Conservation (phyloP, 2,329 filamentous ascomycete species). For the Calonectria naviculata region DNA sequence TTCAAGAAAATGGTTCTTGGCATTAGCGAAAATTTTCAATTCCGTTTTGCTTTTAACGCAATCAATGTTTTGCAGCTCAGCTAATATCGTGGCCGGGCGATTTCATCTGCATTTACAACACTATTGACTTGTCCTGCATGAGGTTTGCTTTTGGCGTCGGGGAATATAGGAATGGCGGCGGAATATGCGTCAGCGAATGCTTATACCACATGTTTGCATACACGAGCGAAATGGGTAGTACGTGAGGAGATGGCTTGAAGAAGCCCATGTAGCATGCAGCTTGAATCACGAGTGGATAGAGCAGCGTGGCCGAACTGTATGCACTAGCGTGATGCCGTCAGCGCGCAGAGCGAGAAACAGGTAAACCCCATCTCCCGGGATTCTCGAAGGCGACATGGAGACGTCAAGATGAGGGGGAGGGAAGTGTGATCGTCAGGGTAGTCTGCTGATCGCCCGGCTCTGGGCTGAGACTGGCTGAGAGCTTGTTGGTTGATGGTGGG, state of each 20-base stretch:
- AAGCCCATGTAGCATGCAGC: not conserved
- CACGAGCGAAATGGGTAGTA: not conserved
- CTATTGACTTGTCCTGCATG: slow-evolving; percentile 2
- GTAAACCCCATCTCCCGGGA: slow-evolving; percentile 12
- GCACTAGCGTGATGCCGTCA: slow-evolving; percentile 14
- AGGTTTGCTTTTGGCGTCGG: slow-evolving; percentile 9
- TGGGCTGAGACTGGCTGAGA: slow-evolving; percentile 17
- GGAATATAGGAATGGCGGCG: slow-evolving; percentile 8
- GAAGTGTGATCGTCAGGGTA: slow-evolving; percentile 25
- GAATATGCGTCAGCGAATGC: not conserved
- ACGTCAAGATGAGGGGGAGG: not conserved
- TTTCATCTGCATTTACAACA: not conserved
- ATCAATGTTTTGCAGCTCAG: not conserved
- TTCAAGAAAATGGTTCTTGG: not conserved
- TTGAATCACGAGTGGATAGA: not conserved
- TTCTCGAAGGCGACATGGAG: slow-evolving; percentile 14
- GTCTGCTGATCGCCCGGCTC: slow-evolving; percentile 21
- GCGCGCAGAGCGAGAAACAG: slow-evolving; percentile 10
- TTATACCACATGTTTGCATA: slow-evolving; percentile 7
- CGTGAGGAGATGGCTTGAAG: not conserved
- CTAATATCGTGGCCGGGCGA: not conserved
- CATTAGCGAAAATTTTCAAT: not conserved
- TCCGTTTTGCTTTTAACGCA: not conserved
- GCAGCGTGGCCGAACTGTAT: not conserved
- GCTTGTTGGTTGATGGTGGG: slow-evolving; percentile 1